Conservation (phyloP, 2,329 filamentous ascomycete species). For the Acrocalymma vagum region DNA sequence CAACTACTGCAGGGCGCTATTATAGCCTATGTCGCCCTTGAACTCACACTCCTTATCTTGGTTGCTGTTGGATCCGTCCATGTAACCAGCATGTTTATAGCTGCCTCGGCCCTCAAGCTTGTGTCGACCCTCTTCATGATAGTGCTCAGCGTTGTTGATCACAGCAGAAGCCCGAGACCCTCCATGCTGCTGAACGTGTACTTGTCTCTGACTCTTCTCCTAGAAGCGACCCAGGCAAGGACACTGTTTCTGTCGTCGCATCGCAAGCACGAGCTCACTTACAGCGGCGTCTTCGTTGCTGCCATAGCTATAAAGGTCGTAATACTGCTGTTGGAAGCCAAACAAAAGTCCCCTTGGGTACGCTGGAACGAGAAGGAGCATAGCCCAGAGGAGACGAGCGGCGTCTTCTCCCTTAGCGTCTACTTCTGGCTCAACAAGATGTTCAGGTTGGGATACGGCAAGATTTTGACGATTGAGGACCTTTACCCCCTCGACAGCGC, state of each 20-base stretch:
- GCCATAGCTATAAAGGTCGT: conserved; percentile 24
- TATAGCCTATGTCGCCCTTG: conserved; percentile 23
- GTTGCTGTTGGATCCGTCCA: conserved; percentile 17
- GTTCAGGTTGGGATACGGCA: conserved; percentile 37
- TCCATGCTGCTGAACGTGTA: conserved; percentile 22
- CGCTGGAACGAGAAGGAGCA: conserved; percentile 30
- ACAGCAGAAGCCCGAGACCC: conserved; percentile 20
- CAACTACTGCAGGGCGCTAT: conserved; percentile 21
- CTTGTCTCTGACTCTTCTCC: conserved; percentile 20
- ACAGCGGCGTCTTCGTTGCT: conserved; percentile 17
- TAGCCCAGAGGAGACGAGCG: conserved; percentile 43
- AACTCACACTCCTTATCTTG: conserved; percentile 37
- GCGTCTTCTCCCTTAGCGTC: conserved; percentile 42
- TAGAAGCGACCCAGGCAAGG: conserved; percentile 20
- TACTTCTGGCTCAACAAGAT: conserved; percentile 49
- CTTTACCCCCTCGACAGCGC: conserved; percentile 34
- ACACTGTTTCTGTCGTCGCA: conserved; percentile 19
- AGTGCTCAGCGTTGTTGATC: conserved; percentile 18
- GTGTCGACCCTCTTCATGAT: conserved; percentile 25
- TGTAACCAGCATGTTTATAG: conserved; percentile 30
- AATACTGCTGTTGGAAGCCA: conserved; percentile 29
- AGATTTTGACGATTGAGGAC: conserved; percentile 35
- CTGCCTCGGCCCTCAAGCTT: conserved; percentile 34
- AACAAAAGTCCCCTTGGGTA: conserved; percentile 32
- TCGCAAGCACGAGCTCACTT: conserved; percentile 7